Evolutionary conservation across 345 rosid species (phyloP).

Genomic region (Sonneratia alba): DNA sequence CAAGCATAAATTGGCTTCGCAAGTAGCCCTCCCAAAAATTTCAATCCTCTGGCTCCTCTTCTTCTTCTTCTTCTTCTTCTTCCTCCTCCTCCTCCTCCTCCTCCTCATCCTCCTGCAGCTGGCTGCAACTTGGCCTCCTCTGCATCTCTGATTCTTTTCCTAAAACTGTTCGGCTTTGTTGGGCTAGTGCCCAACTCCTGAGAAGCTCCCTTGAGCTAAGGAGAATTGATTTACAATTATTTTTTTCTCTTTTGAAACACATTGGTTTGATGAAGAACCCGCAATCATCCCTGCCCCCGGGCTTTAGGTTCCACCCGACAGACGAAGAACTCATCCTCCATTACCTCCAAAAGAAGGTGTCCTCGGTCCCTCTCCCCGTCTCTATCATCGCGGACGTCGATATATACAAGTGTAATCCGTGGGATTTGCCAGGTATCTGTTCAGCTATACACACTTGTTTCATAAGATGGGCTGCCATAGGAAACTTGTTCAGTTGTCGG

Average conservation of each 20-base stretch:
- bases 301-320: constrained; percentile 95
- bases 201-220: background rate
- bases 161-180: background rate
- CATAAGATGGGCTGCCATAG: background rate
- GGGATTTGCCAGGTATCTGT: constrained; percentile 74
- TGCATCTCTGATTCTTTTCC: constrained; percentile 1
- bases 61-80: background rate
- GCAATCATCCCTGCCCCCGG: constrained; percentile 75
- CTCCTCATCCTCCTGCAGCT: background rate
- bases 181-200: background rate
- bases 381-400: constrained; percentile 91
- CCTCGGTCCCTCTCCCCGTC: constrained; percentile 54
- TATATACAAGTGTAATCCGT: constrained; percentile 89
- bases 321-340: constrained; percentile 96
- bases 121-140: background rate
- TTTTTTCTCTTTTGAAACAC: no score
- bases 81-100: constrained; percentile 1
- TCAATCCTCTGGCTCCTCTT: constrained; percentile 28
- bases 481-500: no score
- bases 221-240: background rate
- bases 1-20: constrained; percentile 52
- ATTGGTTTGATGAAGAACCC: constrained; percentile 39
- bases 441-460: background rate
- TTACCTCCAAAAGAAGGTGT: constrained; percentile 58
- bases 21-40: constrained; percentile 52